Evolutionary conservation across 78 protist species (phyloP).

Genomic region (Diacronema lutheri): DNA sequence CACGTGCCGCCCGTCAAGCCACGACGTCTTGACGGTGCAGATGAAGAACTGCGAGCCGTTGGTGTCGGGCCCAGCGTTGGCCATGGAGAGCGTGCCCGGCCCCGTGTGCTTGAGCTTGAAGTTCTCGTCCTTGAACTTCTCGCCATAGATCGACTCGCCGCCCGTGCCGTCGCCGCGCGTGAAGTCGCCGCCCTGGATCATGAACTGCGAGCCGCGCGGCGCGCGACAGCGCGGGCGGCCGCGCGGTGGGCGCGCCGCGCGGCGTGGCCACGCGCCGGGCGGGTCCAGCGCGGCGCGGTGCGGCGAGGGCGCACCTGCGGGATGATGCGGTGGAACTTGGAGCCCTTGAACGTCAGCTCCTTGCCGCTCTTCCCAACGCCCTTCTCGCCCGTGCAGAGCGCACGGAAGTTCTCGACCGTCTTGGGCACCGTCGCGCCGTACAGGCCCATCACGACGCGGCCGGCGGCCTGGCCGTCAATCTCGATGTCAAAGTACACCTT

Average conservation of each 20-base stretch:
- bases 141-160: conserved; percentile 93
- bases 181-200: conserved; percentile 90
- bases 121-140: conserved; percentile 78
- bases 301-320: too few relatives aligned
- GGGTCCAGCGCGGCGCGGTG: too few relatives aligned
- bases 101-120: conserved; percentile 61
- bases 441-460: conserved; percentile 13
- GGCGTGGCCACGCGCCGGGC: conserved; percentile 65
- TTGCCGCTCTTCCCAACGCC: conserved; percentile 28
- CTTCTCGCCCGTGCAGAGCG: too few relatives aligned
- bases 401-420: conserved; percentile 24
- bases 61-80: conserved; percentile 66
- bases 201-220: too few relatives aligned
- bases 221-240: conserved; percentile 12
- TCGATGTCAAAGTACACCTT: conserved; percentile 13
- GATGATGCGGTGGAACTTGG: conserved; percentile 77
- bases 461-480: conserved; percentile 17
- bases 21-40: conserved; percentile 39
- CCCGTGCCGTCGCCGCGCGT: conserved; percentile 92
- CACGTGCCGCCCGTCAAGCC: conserved; percentile 25
- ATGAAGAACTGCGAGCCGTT: conserved; percentile 87
- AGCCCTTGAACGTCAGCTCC: conserved; percentile 43
- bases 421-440: neutral
- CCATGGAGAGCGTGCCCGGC: conserved; percentile 61
- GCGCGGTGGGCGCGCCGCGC: conserved; percentile 45